These are phyloP conservation scores for Fusarium chuoi DNA, from an alignment of 2,329 filamentous ascomycete genomes.

Conservation along the genomic window DNA sequence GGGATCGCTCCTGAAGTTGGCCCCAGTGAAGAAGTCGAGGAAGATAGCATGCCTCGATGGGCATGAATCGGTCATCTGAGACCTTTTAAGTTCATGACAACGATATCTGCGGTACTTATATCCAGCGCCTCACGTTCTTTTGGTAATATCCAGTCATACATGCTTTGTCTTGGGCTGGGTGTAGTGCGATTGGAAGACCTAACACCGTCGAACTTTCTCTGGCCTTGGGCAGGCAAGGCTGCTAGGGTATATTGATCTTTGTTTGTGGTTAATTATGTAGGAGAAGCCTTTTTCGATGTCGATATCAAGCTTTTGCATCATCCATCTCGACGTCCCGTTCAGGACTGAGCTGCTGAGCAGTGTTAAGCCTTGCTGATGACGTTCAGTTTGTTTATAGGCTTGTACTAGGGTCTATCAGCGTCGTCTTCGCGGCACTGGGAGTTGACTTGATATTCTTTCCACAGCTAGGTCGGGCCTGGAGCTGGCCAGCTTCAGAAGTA, in stretches of 20 bases:
- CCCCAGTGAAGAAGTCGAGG: neutral
- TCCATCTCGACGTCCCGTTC: too few species aligned
- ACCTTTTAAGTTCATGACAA: neutral
- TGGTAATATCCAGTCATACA: neutral
- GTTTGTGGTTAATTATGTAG: neutral
- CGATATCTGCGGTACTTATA: neutral
- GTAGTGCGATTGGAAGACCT: neutral
- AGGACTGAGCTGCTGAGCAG: too few species aligned
- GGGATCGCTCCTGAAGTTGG: too few species aligned
- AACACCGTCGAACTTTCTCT: neutral
- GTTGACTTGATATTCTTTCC: too few species aligned
- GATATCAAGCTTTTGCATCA: too few species aligned
- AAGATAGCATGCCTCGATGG: neutral
- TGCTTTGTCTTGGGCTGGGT: neutral
- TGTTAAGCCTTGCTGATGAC: too few species aligned
- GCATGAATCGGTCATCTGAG: too few species aligned
- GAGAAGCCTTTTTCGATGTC: neutral
- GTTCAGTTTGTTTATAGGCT: too few species aligned
- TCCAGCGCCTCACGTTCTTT: neutral
- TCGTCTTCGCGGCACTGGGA: neutral
- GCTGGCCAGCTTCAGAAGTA: neutral
- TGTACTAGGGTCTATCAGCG: too few species aligned
- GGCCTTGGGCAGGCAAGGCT: neutral
- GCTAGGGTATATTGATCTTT: neutral
- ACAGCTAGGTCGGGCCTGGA: neutral